Evolutionary conservation across 768 basidiomycete genomes (phyloP), one percentile per base, ranked within the genome.

Genomic region (Dacryopinax primogenitus): DNA sequence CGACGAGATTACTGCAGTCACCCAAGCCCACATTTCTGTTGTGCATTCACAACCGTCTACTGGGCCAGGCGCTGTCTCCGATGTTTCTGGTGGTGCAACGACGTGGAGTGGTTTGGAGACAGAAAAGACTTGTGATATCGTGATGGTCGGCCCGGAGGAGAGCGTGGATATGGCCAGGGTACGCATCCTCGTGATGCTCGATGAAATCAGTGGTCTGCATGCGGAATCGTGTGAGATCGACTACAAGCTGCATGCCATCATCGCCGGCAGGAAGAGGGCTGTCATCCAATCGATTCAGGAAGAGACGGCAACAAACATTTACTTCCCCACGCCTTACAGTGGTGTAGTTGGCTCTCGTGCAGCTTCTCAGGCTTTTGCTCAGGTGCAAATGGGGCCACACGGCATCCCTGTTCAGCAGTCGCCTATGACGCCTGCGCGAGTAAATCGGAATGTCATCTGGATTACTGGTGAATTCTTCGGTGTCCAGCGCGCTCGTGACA

Each of bases 381-480:
- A 78, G 18, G 67, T 64, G 4, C 64, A 66, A 2, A 30, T 33
- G 37, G 67, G 63, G 12, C 62, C 64, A 2, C 74, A 33, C 71
- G 69, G 21, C 65, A 67, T 70, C 18, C 69, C 69, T 63, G 58
- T 71, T 66, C 69, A 66, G 69, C 61, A 64, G 69, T 30, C 68
- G 69, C 13, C 69, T 69, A 63, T 70, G 70, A 34, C 76, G 71
- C 74, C 72, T 75, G 66, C 69, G 67, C 80, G 77, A 72, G 82
- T 86, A 71, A 84, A 83, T 65, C 80, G 79, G 66, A 92, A 90
- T 73, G 77, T 86, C 23, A 87, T 98, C 67, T 99, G 90, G 87
- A 93, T 99, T 70, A 97, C 95, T 0, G 95, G 95, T 41, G 95
- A 97, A 75, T 96, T 95, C 73, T 95, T 97, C 68, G 90, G 90